Base-by-base conservation (phyloP, 2,329 filamentous ascomycete species). In the Colletotrichum tamarilloi region DNA sequence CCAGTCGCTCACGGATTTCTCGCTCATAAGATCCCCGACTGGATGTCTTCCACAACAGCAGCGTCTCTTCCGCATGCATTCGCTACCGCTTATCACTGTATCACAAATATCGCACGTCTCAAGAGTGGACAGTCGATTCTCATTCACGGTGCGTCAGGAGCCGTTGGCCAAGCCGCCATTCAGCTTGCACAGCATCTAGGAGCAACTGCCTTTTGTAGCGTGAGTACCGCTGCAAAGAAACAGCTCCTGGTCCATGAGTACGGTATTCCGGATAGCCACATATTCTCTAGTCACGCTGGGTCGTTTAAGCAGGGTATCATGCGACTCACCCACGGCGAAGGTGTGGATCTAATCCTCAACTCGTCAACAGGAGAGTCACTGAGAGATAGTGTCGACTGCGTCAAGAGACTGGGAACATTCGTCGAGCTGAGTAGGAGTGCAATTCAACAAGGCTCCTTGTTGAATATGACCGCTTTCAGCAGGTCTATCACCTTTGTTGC, bases 391-490 rank as follows among this genome's bases (percentile, higher is more conserved):
- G 0, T 87, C 82, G 84, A 78, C 80, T 4, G 85, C 82, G 65
- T 89, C 12, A 83, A 83, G 42, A 79, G 78, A 3, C 85, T 85
- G 73, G 86, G 85, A 1, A 80, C 83, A 3, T 85, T 88, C 62
- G 76, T 88, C 8, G 86, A 88, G 67, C 81, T 87, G 53, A 82
- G 84, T 9, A 82, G 80, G 74, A 75, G 80, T 46, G 84, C 85
- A 46, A 78, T 82, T 24, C 76, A 78, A 5, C 80, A 77, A 68
- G 85, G 84, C 66, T 82, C 80, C 2, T 78, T 83, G 1, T 77
- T 90, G 0, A 85, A 87, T 52, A 86, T 89, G 83, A 76, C 81
- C 12, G 82, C 83, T 12, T 85, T 87, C 62, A 84, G 85, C 16
- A 77, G 74, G 55, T 87, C 86, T 71, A 82, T 82, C 38, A 85